phyloP scores from a whole-genome alignment of 2,329 filamentous ascomycete species.

The Coniochaeta prunicola region DNA sequence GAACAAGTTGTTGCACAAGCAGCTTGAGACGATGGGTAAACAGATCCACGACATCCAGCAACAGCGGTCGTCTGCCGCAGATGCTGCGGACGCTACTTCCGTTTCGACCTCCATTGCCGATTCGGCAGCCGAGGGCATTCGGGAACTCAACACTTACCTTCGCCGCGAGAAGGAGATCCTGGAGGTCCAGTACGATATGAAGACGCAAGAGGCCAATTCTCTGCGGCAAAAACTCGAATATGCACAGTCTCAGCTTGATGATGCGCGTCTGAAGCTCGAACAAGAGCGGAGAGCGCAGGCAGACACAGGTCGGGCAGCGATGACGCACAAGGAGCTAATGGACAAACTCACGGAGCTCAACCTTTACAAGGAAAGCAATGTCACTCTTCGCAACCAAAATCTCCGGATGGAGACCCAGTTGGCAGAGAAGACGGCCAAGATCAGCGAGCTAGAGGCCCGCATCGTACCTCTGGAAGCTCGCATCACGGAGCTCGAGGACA shows the following conservation, averaged over 20 bases:
- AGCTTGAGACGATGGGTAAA: conserved; percentile 73
- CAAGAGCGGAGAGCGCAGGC: conserved; percentile 75
- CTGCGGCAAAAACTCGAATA: conserved; percentile 87
- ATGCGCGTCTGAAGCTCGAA: conserved; percentile 79
- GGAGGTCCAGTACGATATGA: conserved; percentile 91
- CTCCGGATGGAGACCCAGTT: conserved; percentile 71
- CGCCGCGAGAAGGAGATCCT: conserved; percentile 96
- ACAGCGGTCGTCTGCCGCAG: conserved; percentile 47
- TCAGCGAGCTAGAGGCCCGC: conserved; percentile 66
- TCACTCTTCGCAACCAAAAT: conserved; percentile 80
- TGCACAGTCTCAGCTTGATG: conserved; percentile 79
- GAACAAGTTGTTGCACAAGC: conserved; percentile 83
- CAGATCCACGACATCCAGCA: conserved; percentile 79
- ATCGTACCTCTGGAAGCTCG: conserved; percentile 77
- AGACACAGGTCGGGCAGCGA: conserved; percentile 64
- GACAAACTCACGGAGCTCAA: conserved; percentile 94
- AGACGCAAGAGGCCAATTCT: conserved; percentile 79
- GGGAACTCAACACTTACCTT: conserved; percentile 86
- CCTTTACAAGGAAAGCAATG: conserved; percentile 89
- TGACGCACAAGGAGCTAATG: conserved; percentile 85
- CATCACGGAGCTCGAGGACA: conserved; percentile 75
- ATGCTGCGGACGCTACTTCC: conserved; percentile 33
- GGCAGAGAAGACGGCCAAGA: conserved; percentile 63
- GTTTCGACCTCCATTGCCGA: conserved; percentile 34
- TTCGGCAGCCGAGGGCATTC: conserved; percentile 64